Evolutionary conservation across 1,284 basidiomycete species (phyloP).

Genomic region (Gastroboletus turbinatus): DNA sequence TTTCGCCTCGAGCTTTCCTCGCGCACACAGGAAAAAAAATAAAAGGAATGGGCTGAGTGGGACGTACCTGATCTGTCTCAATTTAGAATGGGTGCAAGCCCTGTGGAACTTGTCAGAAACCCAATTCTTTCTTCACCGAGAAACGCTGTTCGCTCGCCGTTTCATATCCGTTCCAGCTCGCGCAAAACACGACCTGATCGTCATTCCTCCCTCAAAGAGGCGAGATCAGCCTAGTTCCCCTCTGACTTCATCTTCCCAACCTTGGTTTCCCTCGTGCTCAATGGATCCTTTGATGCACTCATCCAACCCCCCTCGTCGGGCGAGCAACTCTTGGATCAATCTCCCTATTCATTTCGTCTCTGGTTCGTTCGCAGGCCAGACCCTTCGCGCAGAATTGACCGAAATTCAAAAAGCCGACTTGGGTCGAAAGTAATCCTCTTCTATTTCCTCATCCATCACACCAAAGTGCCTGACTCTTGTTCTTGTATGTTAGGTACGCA

Average conservation of each 20-base stretch:
- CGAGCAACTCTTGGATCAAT: slow-evolving; percentile 36
- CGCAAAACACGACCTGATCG: slow-evolving; percentile 19
- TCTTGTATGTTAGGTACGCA: slow-evolving; percentile 46
- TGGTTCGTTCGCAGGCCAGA: slow-evolving; percentile 59
- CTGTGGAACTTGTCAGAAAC: neutral
- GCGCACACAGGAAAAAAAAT: neutral
- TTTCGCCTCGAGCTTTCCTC: neutral
- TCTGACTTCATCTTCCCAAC: neutral
- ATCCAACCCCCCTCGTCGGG: slow-evolving; percentile 24
- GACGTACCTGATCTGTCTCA: neutral
- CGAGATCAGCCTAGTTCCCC: slow-evolving; percentile 10
- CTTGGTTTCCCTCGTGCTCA: neutral
- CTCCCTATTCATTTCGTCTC: slow-evolving; percentile 51
- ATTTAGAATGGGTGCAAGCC: neutral
- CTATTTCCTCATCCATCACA: neutral
- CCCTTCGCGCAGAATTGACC: slow-evolving; percentile 55
- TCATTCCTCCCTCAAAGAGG: slow-evolving; percentile 1
- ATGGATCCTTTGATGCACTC: slow-evolving; percentile 25
- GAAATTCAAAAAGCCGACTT: slow-evolving; percentile 67
- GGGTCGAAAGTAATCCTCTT: slow-evolving; percentile 54
- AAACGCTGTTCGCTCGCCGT: neutral
- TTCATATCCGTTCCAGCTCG: slow-evolving; percentile 9
- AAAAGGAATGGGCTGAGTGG: neutral
- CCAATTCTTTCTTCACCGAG: neutral
- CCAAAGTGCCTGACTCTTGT: slow-evolving; percentile 3